A percentile compares a stretch with the other conserved stretches of the same genome.
These are phyloP conservation scores for Tolypocladium ovalisporum DNA, from an alignment of 2,329 filamentous ascomycete species.

Conservation along the genomic window DNA sequence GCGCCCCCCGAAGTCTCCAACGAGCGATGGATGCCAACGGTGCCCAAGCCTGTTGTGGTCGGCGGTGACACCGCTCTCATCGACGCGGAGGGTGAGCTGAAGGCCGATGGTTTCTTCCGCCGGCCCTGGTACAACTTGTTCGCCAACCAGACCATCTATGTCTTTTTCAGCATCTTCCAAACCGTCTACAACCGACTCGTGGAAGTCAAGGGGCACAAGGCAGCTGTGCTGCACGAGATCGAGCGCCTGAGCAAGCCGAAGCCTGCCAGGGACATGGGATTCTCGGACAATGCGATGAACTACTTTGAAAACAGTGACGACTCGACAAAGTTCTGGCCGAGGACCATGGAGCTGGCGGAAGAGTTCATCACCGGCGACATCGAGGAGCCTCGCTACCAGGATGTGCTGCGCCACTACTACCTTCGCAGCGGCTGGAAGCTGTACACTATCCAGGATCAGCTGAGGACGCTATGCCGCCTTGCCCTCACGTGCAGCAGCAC, in stretches of 20 bases:
- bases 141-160: slow-evolving; percentile 81
- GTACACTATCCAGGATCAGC: slow-evolving; percentile 84
- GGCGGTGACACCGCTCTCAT: slow-evolving; percentile 40
- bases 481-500: slow-evolving; percentile 73
- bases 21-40: slow-evolving; percentile 53
- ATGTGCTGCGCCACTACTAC: slow-evolving; percentile 85
- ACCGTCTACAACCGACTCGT: slow-evolving; percentile 78
- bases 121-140: slow-evolving; percentile 83
- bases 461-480: slow-evolving; percentile 70
- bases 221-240: slow-evolving; percentile 63
- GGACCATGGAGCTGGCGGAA: slow-evolving; percentile 76
- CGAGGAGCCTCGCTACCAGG: slow-evolving; percentile 76
- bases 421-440: slow-evolving; percentile 84
- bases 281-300: slow-evolving; percentile 67
- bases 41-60: slow-evolving; percentile 44
- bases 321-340: slow-evolving; percentile 66
- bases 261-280: slow-evolving; percentile 71
- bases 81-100: slow-evolving; percentile 53
- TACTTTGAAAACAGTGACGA: slow-evolving; percentile 60
- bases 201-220: slow-evolving; percentile 71
- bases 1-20: slow-evolving; percentile 51
- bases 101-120: slow-evolving; percentile 68
- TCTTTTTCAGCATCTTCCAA: slow-evolving; percentile 90
- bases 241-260: slow-evolving; percentile 63
- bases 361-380: slow-evolving; percentile 74